phyloP scores from a whole-genome alignment of 345 rosid genomes.

The Linum usitatissimum region DNA sequence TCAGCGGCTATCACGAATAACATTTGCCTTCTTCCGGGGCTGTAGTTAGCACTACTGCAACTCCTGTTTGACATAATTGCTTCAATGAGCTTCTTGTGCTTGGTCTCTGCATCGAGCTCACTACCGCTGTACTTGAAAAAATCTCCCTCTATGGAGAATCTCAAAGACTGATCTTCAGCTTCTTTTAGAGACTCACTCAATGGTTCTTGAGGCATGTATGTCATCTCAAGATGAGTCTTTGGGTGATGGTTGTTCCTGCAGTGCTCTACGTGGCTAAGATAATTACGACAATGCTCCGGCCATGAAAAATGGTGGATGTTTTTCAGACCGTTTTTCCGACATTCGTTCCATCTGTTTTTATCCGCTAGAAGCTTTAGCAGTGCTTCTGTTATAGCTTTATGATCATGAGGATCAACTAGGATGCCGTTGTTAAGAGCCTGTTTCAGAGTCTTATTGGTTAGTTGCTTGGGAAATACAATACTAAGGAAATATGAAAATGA shows the following conservation, averaged over 20 bases:
- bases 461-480: conserved; percentile 1
- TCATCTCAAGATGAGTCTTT: conserved; percentile 48
- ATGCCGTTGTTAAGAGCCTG: conserved; percentile 64
- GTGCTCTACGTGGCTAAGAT: conserved; percentile 72
- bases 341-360: conserved; percentile 48
- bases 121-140: conserved; percentile 36
- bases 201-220: conserved; percentile 64
- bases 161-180: conserved; percentile 68
- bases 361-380: conserved; percentile 58
- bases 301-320: conserved; percentile 58
- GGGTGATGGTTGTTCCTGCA: conserved; percentile 63
- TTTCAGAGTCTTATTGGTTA: conserved; percentile 8
- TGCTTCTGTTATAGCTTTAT: conserved; percentile 50
- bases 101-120: conserved; percentile 52
- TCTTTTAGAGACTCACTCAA: conserved; percentile 79
- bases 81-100: conserved; percentile 63
- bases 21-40: conserved; percentile 68
- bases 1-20: conserved; percentile 68
- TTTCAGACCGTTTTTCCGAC: conserved; percentile 51
- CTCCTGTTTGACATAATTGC: conserved; percentile 31
- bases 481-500: not conserved
- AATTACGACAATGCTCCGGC: conserved; percentile 69
- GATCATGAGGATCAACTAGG: conserved; percentile 59
- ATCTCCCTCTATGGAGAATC: conserved; percentile 73
- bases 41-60: conserved; percentile 30